These are phyloP conservation scores for Penicillium expansum DNA, from an alignment of 2,329 filamentous ascomycete genomes.

Conservation along the genomic window DNA sequence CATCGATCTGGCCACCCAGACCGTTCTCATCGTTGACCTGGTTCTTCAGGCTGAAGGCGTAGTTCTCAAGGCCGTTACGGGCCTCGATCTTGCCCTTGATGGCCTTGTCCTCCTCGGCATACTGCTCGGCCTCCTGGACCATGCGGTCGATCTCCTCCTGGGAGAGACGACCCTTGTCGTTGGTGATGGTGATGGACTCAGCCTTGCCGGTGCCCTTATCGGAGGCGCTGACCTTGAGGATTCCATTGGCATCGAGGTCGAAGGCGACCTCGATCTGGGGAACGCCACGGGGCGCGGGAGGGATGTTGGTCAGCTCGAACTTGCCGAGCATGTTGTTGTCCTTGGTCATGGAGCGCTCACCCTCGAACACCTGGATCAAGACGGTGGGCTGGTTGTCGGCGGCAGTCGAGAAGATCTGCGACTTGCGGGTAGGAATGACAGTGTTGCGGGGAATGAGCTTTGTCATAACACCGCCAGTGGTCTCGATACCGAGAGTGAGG, in stretches of 20 bases:
- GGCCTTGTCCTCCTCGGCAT: constrained; percentile 98
- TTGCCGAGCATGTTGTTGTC: constrained; percentile 97
- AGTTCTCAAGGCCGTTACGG: constrained; percentile 97
- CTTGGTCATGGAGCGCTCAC: constrained; percentile 90
- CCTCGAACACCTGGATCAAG: constrained; percentile 92
- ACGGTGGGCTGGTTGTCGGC: constrained; percentile 96
- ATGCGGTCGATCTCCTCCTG: constrained; percentile 98
- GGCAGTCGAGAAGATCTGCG: constrained; percentile 95
- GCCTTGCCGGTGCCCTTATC: constrained; percentile 98
- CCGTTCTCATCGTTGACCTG: constrained; percentile 96
- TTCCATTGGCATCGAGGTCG: constrained; percentile 97
- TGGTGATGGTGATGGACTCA: constrained; percentile 98
- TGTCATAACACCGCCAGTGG: constrained; percentile 96
- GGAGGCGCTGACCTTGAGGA: constrained; percentile 90
- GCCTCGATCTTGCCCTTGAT: constrained; percentile 95
- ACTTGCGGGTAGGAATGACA: constrained; percentile 92
- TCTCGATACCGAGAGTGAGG: constrained; percentile 94
- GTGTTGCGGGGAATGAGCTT: constrained; percentile 95
- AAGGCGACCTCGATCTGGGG: constrained; percentile 98
- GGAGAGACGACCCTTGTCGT: constrained; percentile 97
- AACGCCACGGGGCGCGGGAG: constrained; percentile 89
- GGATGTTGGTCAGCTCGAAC: constrained; percentile 96
- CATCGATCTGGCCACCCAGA: constrained; percentile 96
- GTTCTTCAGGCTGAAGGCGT: constrained; percentile 98
- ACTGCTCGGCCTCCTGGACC: constrained; percentile 97